Conservation (phyloP, 78 protist genomes). For the Dictyostelium firmibasis region DNA sequence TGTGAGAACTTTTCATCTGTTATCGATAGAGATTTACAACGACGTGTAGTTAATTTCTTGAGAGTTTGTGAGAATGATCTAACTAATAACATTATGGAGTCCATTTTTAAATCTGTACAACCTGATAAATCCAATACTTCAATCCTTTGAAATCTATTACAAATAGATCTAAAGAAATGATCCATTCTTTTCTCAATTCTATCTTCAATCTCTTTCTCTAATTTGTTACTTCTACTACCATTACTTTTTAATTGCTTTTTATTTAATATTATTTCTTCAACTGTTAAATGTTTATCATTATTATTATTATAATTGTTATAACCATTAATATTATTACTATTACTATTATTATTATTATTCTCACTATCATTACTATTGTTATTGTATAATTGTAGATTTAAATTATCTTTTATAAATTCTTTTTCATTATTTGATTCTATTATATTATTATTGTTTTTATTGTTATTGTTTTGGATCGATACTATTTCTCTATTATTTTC, state of each 20-base stretch:
- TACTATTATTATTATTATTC: background rate
- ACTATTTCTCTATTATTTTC: background rate
- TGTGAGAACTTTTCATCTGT: conserved; percentile 29
- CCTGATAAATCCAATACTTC: conserved; percentile 69
- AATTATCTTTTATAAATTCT: background rate
- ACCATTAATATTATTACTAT: background rate
- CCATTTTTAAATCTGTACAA: conserved; percentile 47
- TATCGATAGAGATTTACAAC: conserved; percentile 23
- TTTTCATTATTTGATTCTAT: background rate
- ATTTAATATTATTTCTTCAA: background rate
- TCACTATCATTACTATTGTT: background rate
- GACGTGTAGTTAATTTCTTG: conserved; percentile 25
- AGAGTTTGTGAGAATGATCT: conserved; percentile 30
- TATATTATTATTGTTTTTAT: background rate
- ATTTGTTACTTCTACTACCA: background rate
- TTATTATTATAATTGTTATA: background rate
- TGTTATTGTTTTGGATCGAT: background rate
- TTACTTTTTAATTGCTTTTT: background rate
- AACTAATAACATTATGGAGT: background rate
- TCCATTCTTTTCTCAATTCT: conserved; percentile 25
- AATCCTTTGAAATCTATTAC: background rate
- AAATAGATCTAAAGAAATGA: background rate
- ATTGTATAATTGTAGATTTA: background rate
- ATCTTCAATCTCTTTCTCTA: conserved; percentile 24
- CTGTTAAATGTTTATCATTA: background rate